phyloP scores from a whole-genome alignment of 1,284 basidiomycete species.

The Ustilago esculenta region DNA sequence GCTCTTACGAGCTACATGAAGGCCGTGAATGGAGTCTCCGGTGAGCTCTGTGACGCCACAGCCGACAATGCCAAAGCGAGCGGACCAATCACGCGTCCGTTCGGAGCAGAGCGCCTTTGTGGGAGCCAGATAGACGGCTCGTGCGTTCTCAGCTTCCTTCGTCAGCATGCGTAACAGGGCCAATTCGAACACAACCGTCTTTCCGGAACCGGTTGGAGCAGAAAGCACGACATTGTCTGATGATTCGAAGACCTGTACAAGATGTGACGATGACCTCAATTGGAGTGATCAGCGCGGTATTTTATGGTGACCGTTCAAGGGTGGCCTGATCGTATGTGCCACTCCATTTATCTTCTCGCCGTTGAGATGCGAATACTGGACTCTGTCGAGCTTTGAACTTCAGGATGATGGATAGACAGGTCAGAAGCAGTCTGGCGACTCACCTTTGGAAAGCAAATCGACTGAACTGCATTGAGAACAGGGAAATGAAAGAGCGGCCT shows the following conservation, averaged over 20 bases:
- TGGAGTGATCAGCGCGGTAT: neutral
- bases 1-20: constrained; percentile 40
- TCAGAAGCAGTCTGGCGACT: no score
- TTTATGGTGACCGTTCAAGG: no score
- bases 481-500: constrained; percentile 84
- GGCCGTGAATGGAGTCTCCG: constrained; percentile 35
- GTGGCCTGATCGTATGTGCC: no score
- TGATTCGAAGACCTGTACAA: constrained; percentile 73
- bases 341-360: no score
- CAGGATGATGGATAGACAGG: no score
- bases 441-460: constrained; percentile 80
- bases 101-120: constrained; percentile 88
- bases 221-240: constrained; percentile 78
- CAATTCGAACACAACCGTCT: constrained; percentile 83
- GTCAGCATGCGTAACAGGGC: constrained; percentile 82
- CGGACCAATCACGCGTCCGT: constrained; percentile 82
- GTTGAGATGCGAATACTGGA: no score
- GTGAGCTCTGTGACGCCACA: constrained; percentile 84
- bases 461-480: constrained; percentile 89
- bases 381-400: no score
- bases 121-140: constrained; percentile 92
- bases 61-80: constrained; percentile 79
- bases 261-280: no score
- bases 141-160: constrained; percentile 55
- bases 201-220: constrained; percentile 58